Base-by-base conservation (phyloP, 2,329 filamentous ascomycete genomes). In the Fusarium sacchari region DNA sequence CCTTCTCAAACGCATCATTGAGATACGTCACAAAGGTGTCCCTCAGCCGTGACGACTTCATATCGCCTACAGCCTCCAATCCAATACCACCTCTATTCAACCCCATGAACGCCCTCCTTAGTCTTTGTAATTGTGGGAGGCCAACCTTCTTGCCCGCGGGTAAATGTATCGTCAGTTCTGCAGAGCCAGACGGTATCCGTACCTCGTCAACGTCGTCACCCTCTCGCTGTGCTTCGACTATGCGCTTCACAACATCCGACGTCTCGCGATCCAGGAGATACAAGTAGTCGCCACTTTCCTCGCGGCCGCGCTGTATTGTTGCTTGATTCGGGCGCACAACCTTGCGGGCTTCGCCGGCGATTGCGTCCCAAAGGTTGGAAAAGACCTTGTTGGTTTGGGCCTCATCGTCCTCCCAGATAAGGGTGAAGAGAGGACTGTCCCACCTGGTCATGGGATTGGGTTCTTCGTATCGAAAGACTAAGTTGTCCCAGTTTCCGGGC, bases 361-460 rank as follows among this genome's bases (percentile, higher is more conserved):
- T 83, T 5, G 91, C 88, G 46, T 95, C 92, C 94, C 93, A 96
- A 64, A 96, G 88, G 64, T 87, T 86, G 53, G 92, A 89, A 69
- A 90, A 92, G 5, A 88, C 87, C 68, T 83, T 81, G 37, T 76
- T 81, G 15, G 86, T 80, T 77, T 90, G 90, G n/a, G 87, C 88
- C 64, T 87, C 87, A 63, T 88, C 88, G 79, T 97, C 94, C 49
- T 95, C 91, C 86, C 92, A 93, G 17, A 94, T 87, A 1, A 96
- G 87, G 8, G 92, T 92, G 82, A 96, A 96, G 6, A 96, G 86
- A 4, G 94, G 94, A 61, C 91, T 93, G 80, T 97, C 94, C 94
- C 94, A 97, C 47, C 93, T 86, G 6, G 89, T 92, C 93, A 96
- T 95, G 28, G 91, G 89, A 80, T 96, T 96, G 20, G 94, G 94